phyloP scores from a whole-genome alignment of 768 basidiomycete genomes.

The Stropharia rugosoannulata region DNA sequence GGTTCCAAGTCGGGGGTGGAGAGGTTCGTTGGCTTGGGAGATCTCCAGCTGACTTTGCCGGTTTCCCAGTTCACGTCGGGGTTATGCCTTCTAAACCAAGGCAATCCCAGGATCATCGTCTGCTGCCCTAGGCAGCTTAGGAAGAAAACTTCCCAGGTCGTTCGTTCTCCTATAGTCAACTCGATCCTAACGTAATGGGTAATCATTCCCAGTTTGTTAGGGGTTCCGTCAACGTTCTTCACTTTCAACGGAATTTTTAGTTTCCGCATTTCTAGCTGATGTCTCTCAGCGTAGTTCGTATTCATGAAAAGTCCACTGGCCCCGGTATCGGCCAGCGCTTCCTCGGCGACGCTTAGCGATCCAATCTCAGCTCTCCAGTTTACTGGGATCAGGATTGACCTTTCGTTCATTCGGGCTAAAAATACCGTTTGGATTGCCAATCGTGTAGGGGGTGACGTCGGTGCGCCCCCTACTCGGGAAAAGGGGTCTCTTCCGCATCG shows the following conservation, averaged over 20 bases:
- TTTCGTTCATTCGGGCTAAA: not conserved
- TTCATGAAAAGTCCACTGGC: not conserved
- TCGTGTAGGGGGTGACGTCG: not conserved
- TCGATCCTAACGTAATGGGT: no score
- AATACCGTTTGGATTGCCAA: not conserved
- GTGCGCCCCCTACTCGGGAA: not conserved
- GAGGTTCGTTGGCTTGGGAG: no score
- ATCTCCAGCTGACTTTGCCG: no score
- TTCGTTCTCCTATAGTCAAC: no score
- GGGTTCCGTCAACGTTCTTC: slow-evolving; percentile 11
- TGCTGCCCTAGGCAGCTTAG: no score
- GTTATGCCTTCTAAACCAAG: no score
- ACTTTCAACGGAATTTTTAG: not conserved
- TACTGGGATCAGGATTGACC: not conserved
- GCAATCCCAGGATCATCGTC: no score
- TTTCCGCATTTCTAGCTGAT: not conserved
- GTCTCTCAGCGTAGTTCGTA: not conserved
- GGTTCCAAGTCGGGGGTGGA: no score
- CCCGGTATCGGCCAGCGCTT: not conserved
- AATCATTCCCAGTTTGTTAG: no score
- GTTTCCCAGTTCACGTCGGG: no score
- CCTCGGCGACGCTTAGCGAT: not conserved
- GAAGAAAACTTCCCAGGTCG: no score
- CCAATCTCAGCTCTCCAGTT: not conserved
- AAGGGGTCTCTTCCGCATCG: no score